A percentile compares a stretch with the other conserved stretches of the same genome.
phyloP scores from a whole-genome alignment of 208 protist genomes.

The Leishmania martiniquensis region DNA sequence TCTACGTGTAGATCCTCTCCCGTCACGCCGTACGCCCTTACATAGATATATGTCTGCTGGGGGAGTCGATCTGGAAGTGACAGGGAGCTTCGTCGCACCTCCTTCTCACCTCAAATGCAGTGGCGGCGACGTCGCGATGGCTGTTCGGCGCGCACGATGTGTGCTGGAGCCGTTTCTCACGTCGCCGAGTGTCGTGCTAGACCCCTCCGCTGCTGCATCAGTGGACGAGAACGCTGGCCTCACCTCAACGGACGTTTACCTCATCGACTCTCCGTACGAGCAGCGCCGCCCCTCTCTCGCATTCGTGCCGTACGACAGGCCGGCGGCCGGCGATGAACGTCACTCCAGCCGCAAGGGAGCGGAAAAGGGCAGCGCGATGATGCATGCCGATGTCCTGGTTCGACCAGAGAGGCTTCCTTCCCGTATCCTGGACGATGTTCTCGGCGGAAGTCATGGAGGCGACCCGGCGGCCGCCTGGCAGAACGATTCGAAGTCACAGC shows the following conservation, averaged over 20 bases:
- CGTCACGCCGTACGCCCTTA: neutral
- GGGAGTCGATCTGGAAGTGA: neutral
- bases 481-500: neutral
- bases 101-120: neutral
- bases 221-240: neutral
- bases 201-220: neutral
- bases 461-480: neutral
- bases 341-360: neutral
- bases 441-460: constrained; percentile 14
- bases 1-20: neutral
- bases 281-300: constrained; percentile 44
- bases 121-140: neutral
- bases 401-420: constrained; percentile 6
- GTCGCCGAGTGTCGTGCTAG: neutral
- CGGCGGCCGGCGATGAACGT: constrained; percentile 4
- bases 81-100: neutral
- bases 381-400: constrained; percentile 1
- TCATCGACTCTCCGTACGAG: constrained; percentile 57
- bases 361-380: neutral
- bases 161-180: constrained; percentile 4
- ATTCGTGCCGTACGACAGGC: constrained; percentile 52
- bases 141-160: neutral
- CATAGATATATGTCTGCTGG: neutral
- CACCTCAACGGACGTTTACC: constrained; percentile 18
- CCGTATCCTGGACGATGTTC: constrained; percentile 2